Evolutionary conservation across 2,329 filamentous ascomycete species (phyloP).

Genomic region (Exophiala sp.): DNA sequence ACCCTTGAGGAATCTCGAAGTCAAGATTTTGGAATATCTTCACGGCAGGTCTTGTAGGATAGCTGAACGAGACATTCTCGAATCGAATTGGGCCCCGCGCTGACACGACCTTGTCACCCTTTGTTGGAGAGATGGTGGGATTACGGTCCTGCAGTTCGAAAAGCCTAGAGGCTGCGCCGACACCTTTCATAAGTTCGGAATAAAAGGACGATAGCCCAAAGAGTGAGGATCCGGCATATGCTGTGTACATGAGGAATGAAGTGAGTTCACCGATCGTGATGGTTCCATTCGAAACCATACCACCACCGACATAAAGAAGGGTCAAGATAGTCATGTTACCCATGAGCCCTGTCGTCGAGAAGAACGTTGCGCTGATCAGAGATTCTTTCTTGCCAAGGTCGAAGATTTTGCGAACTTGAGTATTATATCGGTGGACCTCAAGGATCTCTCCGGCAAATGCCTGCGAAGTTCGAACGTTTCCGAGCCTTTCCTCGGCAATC

Average conservation of each 20-base stretch:
- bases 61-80: conserved; percentile 77
- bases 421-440: conserved; percentile 86
- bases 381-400: conserved; percentile 80
- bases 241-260: conserved; percentile 97
- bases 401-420: conserved; percentile 87
- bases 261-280: conserved; percentile 90
- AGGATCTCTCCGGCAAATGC: conserved; percentile 90
- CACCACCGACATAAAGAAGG: conserved; percentile 82
- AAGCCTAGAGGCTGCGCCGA: conserved; percentile 88
- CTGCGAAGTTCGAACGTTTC: conserved; percentile 93
- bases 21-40: conserved; percentile 81
- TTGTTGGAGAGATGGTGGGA: conserved; percentile 79
- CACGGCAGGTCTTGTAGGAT: conserved; percentile 88
- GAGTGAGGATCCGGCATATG: conserved; percentile 75
- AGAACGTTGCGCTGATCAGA: conserved; percentile 84
- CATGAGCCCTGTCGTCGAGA: conserved; percentile 76
- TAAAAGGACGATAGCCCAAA: conserved; percentile 95
- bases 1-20: conserved; percentile 88
- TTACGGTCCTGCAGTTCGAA: conserved; percentile 93
- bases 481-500: conserved; percentile 94
- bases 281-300: conserved; percentile 76
- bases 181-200: conserved; percentile 97
- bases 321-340: conserved; percentile 95
- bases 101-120: conserved; percentile 69
- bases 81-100: conserved; percentile 87